Base-by-base conservation (phyloP, 208 protist species). In the Acanthamoeba divionensis region DNA sequence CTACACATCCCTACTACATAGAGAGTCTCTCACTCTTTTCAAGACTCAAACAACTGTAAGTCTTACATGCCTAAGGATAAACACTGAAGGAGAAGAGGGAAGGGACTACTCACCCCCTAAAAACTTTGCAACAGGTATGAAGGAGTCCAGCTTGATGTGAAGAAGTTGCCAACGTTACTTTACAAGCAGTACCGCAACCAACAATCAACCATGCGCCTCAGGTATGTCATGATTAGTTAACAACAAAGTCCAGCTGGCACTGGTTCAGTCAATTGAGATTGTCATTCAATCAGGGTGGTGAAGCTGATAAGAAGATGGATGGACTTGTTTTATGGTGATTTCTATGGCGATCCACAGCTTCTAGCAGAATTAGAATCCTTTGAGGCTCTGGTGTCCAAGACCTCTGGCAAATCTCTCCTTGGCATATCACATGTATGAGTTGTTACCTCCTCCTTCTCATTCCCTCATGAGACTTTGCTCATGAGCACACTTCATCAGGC, bases 1-100 rank as follows among this genome's bases (percentile, higher is more conserved):
- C 69, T 15, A 80, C 69, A 0, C 44, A 80, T 12, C 69, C 47
- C 69, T 80, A 80, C 69, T 80, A 29, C 69, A 80, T 48, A 13
- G 69, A 80, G 21, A 0, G 10, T 13, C 13, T 57, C 38, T 38
- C 4, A 2, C n/a, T 80, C 29, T 60, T 80, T 41, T 21, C 33
- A 33, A n/a, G n/a, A 15, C 41, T 80, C 7, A n/a, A 50, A 1
- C n/a, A 6, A 24, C 57, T 26, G 69, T 80, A 80, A 41, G 67
- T 0, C 24, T 31, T n/a, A 2, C 9, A 1, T 29, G 57, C 12
- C 13, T 7, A 24, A 65, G 31, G 1, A n/a, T 77, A 47, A 38
- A 1, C 12, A 50, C 33, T 15, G 0, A 55, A 0, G 38, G 3
- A 55, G 15, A 9, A 8, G 41, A 1, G 8, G 8, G 18, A 8